A percentile compares a stretch with the other conserved stretches of the same genome.
phyloP scores from a whole-genome alignment of 108 stramenopile genomes.

The Chaetoceros tenuissimus region DNA sequence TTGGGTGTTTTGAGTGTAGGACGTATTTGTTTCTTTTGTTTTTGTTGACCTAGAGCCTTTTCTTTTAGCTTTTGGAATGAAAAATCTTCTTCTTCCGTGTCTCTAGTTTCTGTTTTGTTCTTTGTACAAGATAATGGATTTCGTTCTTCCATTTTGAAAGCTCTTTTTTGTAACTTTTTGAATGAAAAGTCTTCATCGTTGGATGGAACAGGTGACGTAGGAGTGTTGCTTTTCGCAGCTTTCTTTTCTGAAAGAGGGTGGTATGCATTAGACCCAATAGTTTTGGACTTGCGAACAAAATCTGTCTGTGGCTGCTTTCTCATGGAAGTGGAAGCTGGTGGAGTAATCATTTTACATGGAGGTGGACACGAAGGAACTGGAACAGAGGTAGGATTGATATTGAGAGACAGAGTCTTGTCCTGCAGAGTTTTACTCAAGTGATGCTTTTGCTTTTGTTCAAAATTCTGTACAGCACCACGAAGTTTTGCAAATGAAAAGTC shows the following conservation, averaged over 20 bases:
- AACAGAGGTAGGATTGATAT: slow-evolving; percentile 10
- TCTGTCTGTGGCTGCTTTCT: too few relatives aligned
- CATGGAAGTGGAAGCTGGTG: too few relatives aligned
- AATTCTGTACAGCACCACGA: slow-evolving; percentile 33
- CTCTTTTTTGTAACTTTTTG: neutral
- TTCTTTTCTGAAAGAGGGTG: too few relatives aligned
- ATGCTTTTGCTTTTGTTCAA: slow-evolving; percentile 32
- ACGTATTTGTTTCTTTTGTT: neutral
- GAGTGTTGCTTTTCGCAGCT: too few relatives aligned
- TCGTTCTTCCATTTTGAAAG: neutral
- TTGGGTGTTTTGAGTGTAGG: too few relatives aligned
- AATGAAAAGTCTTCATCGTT: neutral
- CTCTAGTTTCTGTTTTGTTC: neutral
- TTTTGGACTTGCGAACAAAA: too few relatives aligned
- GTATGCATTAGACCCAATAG: too few relatives aligned
- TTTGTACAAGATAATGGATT: neutral
- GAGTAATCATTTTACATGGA: slow-evolving; percentile 3
- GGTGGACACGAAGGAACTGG: slow-evolving; percentile 4
- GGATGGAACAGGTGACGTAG: neutral
- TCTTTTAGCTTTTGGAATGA: neutral
- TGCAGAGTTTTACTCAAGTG: too few relatives aligned
- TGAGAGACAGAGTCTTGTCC: too few relatives aligned
- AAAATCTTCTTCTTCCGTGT: neutral
- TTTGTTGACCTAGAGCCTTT: neutral
- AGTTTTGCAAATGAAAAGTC: slow-evolving; percentile 26